Base-by-base conservation (phyloP, 2,329 filamentous ascomycete genomes). In the Diaporthe destruens region DNA sequence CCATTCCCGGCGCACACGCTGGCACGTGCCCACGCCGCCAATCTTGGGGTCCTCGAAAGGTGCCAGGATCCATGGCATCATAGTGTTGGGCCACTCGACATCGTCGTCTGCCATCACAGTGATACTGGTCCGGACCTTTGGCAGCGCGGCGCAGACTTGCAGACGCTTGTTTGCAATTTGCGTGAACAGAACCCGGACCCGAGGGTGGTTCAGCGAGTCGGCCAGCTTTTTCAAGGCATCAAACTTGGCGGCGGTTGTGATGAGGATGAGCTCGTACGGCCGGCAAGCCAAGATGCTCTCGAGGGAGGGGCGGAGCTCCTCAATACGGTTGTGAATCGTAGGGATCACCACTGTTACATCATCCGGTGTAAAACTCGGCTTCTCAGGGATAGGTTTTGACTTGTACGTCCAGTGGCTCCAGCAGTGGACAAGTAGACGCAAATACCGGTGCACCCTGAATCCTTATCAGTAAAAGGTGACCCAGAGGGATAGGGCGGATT, bases 71-170 rank as follows among this genome's bases (percentile, higher is more conserved):
- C 95, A 98, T 42, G 92, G 93, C 78, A 98, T 89, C 75, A 97
- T 90, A 54, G 93, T 96, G 20, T 87, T 86, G 4, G 95, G 95
- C 93, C 96, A 98, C 77, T 93, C 95, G 75, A 98, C 96, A 81
- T 98, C 96, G 82, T 98, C 96, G 80, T 98, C 96, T 34, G 95
- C 95, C 85, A 98, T 94, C 78, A 98, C 89, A 49, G 94, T 98
- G 80, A 98, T 95, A 67, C 88, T 85, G 0, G 96, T 98, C 76
- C 86, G 87, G 72, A 98, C 94, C 76, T 94, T 89, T 25, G 95
- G 95, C 61, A 98, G 93, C 4, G 95, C 96, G 80, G 94, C 90
- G 81, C 94, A 97, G 80, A 98, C 95, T 82, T 98, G 96, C 25
- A 96, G 90, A 71, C 96, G 93, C 86, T 98, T 98, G 85, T 98